Conservation (phyloP, 352 stramenopile species). For the Globisporangium perplexum region DNA sequence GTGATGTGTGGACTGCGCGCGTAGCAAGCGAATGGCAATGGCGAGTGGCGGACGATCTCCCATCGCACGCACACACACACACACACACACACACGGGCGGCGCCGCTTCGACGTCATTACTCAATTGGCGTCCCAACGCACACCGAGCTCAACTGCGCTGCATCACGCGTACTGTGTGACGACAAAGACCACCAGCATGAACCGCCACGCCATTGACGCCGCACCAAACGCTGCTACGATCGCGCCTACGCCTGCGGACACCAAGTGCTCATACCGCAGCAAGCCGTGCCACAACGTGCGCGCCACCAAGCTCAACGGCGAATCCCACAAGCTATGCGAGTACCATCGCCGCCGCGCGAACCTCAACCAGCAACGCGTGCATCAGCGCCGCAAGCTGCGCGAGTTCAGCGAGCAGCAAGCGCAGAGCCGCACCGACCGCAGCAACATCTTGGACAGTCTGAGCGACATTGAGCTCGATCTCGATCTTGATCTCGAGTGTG, state of each 20-base stretch:
- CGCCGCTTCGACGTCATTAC: not conserved
- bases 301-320: constrained; percentile 37
- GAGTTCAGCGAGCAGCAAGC: not conserved
- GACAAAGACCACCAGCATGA: constrained; percentile 1
- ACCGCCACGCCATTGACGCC: not conserved
- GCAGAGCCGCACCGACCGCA: not conserved
- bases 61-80: too few species aligned
- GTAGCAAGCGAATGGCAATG: not conserved
- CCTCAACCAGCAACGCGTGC: constrained; percentile 32
- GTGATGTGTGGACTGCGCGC: too few species aligned
- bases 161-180: not conserved
- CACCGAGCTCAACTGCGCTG: not conserved
- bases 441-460: not conserved
- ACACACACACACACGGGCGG: too few species aligned
- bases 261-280: constrained; percentile 25
- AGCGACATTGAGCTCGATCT: constrained; percentile 11
- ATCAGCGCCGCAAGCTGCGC: constrained; percentile 18
- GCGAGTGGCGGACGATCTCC: not conserved
- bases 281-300: constrained; percentile 28
- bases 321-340: constrained; percentile 38
- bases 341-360: constrained; percentile 36
- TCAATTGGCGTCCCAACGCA: not conserved
- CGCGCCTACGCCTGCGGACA: not conserved
- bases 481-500: constrained; percentile 9
- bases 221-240: not conserved